Evolutionary conservation across 768 basidiomycete species (phyloP), one percentile per base, ranked within the genome.

Genomic region (Leccinum imitatum): DNA sequence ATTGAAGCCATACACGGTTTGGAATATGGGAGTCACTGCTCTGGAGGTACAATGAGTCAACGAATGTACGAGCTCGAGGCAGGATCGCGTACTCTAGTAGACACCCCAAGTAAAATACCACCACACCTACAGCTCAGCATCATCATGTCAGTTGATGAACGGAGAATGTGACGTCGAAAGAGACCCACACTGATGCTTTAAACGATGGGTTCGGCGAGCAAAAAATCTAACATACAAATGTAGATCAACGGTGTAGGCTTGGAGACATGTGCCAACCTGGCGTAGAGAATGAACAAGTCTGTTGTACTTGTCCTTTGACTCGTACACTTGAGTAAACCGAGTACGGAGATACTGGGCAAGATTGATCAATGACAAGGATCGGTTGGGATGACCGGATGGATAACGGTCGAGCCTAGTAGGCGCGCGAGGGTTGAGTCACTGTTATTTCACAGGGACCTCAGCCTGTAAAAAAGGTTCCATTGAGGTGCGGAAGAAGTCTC

Each of bases 31-130:
- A 3, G 79, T 72, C 30, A 86, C 76, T 1, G 85, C 84, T 63
- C 85, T 85, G 15, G 7, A 37, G 10, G 11, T 4, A 1, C 14
- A 3, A 35, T 59, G 13, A 44, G 44, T 21, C 8, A 7, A 33
- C 13, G 31, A 23, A 6, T 9, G 25, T 15, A 39, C 5, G 5
- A 48, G 30, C n/a, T 47, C 13, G 7, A 21, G 7, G 27, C 10
- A 19, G 23, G 31, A 19, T 31, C 5, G 51, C 74, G 1, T 66
- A 86, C 84, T 83, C 83, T 25, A 89, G 75, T 58, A 91, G 73
- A 53, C 84, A 25, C 90, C 91, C 90, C 90, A 93, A 0, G 81
- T 80, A 58, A 92, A 84, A 46, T 85, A 84, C 27, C 81, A 70
- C 87, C 86, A 88, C 14, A 87, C 61, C 86, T 89, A 68, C 4